phyloP scores from a whole-genome alignment of 495 filamentous ascomycete species.

The Gamarada debralockiae region DNA sequence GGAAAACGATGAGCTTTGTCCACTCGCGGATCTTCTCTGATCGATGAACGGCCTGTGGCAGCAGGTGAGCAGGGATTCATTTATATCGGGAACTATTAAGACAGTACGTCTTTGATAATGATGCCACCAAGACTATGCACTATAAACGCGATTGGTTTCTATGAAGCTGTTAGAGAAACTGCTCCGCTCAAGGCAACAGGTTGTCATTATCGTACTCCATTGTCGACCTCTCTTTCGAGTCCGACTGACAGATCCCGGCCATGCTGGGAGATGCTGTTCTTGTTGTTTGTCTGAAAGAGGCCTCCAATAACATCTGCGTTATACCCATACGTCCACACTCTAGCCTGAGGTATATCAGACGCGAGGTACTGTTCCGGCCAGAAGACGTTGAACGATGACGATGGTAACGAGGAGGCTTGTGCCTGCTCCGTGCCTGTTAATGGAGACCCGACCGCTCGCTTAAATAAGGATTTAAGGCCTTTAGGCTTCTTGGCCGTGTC shows the following conservation, averaged over 20 bases:
- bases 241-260: slow-evolving; percentile 26
- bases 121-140: slow-evolving; percentile 40
- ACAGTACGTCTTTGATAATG: slow-evolving; percentile 36
- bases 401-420: not conserved
- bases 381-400: slow-evolving; percentile 22
- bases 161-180: slow-evolving; percentile 1
- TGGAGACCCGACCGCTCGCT: too few species aligned
- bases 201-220: slow-evolving; percentile 20
- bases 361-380: slow-evolving; percentile 35
- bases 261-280: slow-evolving; percentile 35
- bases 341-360: slow-evolving; percentile 33
- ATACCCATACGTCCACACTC: slow-evolving; percentile 41
- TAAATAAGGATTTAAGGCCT: too few species aligned
- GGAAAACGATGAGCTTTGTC: slow-evolving; percentile 35
- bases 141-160: slow-evolving; percentile 35
- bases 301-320: slow-evolving; percentile 36
- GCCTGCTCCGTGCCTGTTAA: slow-evolving; percentile 4
- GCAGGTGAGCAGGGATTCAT: not conserved
- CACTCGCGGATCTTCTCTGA: slow-evolving; percentile 25
- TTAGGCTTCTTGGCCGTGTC: too few species aligned
- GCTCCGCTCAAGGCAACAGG: not conserved
- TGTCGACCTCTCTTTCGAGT: slow-evolving; percentile 27
- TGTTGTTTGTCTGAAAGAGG: slow-evolving; percentile 32
- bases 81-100: slow-evolving; percentile 3
- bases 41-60: slow-evolving; percentile 27